Evolutionary conservation across 768 basidiomycete species (phyloP).

Genomic region (Fomitopsis pulvina): DNA sequence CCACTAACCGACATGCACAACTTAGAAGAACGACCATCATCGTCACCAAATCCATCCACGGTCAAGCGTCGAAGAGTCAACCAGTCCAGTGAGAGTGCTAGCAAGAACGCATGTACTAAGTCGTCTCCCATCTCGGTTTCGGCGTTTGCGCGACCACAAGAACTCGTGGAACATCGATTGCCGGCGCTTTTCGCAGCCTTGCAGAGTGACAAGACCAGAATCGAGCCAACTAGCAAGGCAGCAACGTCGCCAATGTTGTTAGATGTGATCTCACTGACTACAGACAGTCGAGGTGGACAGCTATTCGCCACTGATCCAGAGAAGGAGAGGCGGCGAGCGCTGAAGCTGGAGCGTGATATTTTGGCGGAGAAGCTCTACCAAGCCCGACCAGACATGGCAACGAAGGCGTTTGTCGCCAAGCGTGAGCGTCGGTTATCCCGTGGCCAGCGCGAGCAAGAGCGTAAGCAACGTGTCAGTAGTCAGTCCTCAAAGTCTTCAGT

Average conservation of each 20-base stretch:
- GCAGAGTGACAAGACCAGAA: no score
- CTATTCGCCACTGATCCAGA: not conserved
- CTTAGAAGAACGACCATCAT: not conserved
- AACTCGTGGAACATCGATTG: no score
- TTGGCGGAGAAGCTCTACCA: conserved; percentile 35
- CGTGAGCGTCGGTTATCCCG: conserved; percentile 17
- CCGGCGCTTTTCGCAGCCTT: no score
- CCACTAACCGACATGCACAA: not conserved
- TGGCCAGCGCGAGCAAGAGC: not conserved
- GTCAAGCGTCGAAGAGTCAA: not conserved
- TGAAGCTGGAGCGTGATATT: conserved; percentile 11
- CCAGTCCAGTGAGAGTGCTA: not conserved
- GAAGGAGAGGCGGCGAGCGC: not conserved
- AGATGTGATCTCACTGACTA: no score
- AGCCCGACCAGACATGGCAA: conserved; percentile 49
- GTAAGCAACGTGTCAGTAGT: not conserved
- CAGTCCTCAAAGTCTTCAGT: not conserved
- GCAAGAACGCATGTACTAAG: no score
- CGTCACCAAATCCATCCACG: not conserved
- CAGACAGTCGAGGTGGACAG: no score
- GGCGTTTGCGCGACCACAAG: no score
- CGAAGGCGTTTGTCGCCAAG: conserved; percentile 43
- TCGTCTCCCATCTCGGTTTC: no score
- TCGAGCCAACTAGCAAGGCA: no score
- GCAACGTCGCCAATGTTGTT: no score